Conservation (phyloP, 495 filamentous ascomycete genomes). For the Aspergillus hancockii region DNA sequence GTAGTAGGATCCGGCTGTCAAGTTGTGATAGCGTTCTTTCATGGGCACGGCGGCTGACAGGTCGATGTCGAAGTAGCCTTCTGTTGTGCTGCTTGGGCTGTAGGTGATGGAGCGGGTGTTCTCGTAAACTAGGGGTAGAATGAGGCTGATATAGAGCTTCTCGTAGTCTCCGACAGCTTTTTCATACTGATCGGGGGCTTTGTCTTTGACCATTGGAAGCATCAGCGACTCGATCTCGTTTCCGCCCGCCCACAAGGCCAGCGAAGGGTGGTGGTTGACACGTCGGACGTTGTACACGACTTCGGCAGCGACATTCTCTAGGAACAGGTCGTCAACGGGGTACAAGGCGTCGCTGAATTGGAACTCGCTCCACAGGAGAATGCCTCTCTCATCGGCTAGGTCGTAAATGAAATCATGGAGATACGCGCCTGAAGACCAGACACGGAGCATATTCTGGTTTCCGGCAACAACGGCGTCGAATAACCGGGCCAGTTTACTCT, state of each 20-base stretch:
- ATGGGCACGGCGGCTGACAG: conserved; percentile 59
- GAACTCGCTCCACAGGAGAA: conserved; percentile 70
- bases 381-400: conserved; percentile 63
- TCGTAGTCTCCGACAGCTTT: conserved; percentile 60
- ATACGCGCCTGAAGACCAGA: conserved; percentile 67
- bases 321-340: conserved; percentile 54
- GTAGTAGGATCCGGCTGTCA: conserved; percentile 57
- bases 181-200: conserved; percentile 46
- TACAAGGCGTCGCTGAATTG: conserved; percentile 67
- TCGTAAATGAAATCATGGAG: conserved; percentile 69
- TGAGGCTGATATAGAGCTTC: conserved; percentile 59
- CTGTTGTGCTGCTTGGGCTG: conserved; percentile 65
- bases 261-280: conserved; percentile 65
- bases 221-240: conserved; percentile 66
- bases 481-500: conserved; percentile 51
- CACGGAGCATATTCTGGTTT: conserved; percentile 70
- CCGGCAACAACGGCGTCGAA: conserved; percentile 58
- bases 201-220: conserved; percentile 44
- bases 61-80: conserved; percentile 61
- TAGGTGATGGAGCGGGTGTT: conserved; percentile 69
- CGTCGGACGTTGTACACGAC: conserved; percentile 64
- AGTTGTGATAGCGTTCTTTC: conserved; percentile 61
- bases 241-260: conserved; percentile 68
- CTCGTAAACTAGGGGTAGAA: conserved; percentile 62
- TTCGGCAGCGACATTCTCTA: conserved; percentile 60